Conservation (phyloP, 805 yeast genomes). For the Lipomyces chichibuensis region DNA sequence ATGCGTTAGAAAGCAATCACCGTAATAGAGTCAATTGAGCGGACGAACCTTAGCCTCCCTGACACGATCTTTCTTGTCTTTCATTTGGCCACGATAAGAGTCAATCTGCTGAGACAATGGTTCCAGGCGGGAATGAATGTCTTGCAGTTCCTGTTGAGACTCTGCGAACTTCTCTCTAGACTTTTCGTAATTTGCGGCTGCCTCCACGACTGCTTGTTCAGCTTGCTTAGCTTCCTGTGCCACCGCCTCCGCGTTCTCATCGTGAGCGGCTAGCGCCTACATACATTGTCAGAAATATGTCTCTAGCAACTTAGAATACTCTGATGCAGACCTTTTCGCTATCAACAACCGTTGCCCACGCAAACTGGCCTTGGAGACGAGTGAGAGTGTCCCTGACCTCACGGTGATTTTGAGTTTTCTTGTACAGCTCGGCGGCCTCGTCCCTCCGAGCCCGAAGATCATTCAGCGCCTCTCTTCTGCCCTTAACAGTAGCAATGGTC, state of each 20-base stretch:
- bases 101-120: conserved; percentile 9
- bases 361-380: conserved; percentile 17
- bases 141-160: background rate
- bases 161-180: background rate
- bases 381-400: conserved; percentile 16
- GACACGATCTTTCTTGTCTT: conserved; percentile 3
- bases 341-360: conserved; percentile 33
- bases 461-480: conserved; percentile 46
- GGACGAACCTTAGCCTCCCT: conserved; percentile 4
- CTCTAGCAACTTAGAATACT: background rate
- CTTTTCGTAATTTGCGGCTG: background rate
- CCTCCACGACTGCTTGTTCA: background rate
- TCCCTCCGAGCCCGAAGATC: conserved; percentile 47
- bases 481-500: conserved; percentile 38
- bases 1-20: background rate
- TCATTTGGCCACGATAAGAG: background rate
- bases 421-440: conserved; percentile 40
- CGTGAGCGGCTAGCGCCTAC: background rate
- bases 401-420: conserved; percentile 28
- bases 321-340: conserved; percentile 5
- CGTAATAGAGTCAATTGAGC: background rate
- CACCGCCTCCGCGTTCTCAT: conserved; percentile 15
- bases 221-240: conserved; percentile 36
- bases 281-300: background rate
- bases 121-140: background rate